Conservation (phyloP, 495 filamentous ascomycete species). For the Cercophora scortea region DNA sequence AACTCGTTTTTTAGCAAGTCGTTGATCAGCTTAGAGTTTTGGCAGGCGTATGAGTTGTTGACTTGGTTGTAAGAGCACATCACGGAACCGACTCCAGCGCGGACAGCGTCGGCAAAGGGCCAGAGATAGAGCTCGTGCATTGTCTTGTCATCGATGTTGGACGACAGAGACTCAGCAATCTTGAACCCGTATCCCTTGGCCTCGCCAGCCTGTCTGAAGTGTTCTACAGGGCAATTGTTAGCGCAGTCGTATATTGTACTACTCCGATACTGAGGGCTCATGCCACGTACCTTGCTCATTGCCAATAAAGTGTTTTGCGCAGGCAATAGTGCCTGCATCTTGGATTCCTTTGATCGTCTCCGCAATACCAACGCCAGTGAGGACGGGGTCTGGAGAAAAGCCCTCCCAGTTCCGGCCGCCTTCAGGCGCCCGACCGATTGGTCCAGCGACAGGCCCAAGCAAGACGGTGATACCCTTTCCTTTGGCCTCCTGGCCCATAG, state of each 20-base stretch:
- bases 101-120: constrained; percentile 38
- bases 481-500: constrained; percentile 72
- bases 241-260: not conserved
- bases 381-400: constrained; percentile 65
- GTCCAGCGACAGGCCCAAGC: constrained; percentile 85
- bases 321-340: constrained; percentile 72
- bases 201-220: constrained; percentile 74
- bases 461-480: constrained; percentile 81
- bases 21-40: constrained; percentile 76
- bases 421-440: constrained; percentile 64
- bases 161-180: constrained; percentile 58
- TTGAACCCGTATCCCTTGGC: constrained; percentile 54
- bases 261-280: not conserved
- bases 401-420: constrained; percentile 92
- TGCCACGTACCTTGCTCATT: constrained; percentile 49
- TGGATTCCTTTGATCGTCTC: constrained; percentile 77
- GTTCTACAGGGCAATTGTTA: constrained; percentile 43
- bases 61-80: constrained; percentile 96
- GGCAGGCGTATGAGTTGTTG: constrained; percentile 80
- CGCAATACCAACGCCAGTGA: constrained; percentile 65
- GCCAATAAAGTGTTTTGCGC: constrained; percentile 72
- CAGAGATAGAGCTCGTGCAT: constrained; percentile 95
- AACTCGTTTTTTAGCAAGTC: constrained; percentile 83
- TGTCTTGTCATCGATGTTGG: constrained; percentile 87
- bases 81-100: constrained; percentile 64